Evolutionary conservation across 805 yeast genomes (phyloP), one percentile per base, ranked within the genome.

Genomic region (Deakozyma indianensis): DNA sequence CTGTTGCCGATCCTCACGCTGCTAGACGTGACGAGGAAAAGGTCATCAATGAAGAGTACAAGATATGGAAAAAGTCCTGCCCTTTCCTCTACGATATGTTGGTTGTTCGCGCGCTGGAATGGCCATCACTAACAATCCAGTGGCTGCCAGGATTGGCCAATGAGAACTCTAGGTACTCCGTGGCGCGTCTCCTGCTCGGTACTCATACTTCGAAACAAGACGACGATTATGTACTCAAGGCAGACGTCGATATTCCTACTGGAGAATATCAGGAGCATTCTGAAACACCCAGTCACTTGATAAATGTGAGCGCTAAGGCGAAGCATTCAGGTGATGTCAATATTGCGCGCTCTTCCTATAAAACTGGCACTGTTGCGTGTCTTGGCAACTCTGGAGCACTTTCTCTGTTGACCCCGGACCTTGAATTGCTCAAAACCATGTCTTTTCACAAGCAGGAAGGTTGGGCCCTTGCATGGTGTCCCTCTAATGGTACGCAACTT

Each of bases 381-480:
- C 72, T 77, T 53, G 73, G 77, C 48, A 71, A 50, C 4, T 49
- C 55, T 21, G 69, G 71, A 7, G 56, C 55, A 41, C 59, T 55
- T 18, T 56, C 57, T 41, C 47, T 65, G 9, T 57, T 56, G 27
- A 62, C 59, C 41, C 46, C 49, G 3, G 41, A 41, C 16, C 16
- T 32, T 32, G 38, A 14, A 5, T 44, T 51, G 18, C 45, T 52
- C 21, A 46, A 58, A 5, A 57, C 63, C 3, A 69, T 75, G 44
- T 69, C 70, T 48, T 73, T 66, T 55, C 94, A 85, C 62, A 62
- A 66, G 11, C 67, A 63, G 46, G 86, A 80, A 53, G 94, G 94
- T 1, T 77, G 69, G 56, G 83, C 80, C 2, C 61, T 86, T 43
- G 78, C 79, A 50, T 85, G 94, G 94, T 65, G 73, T 47, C 65